Evolutionary conservation across 1,139 yeast genomes (phyloP).

Genomic region (Diutina ranongensis): DNA sequence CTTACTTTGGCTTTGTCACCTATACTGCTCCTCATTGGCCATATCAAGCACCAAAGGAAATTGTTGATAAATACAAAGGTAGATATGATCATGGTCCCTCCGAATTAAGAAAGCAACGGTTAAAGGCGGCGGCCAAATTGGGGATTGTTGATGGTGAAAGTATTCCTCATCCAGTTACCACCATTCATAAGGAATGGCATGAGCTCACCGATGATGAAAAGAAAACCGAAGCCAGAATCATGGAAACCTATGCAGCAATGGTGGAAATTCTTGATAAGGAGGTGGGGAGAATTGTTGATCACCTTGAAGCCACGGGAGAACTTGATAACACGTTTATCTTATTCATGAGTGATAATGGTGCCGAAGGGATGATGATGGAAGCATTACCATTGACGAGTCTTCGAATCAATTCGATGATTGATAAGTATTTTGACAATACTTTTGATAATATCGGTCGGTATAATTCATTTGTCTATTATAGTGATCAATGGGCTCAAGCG

Average conservation of each 20-base stretch:
- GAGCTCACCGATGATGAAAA: conserved; percentile 26
- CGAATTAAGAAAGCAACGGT: conserved; percentile 25
- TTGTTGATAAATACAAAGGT: conserved; percentile 37
- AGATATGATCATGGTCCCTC: conserved; percentile 39
- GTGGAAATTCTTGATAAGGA: conserved; percentile 41
- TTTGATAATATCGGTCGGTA: conserved; percentile 36
- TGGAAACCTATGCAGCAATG: conserved; percentile 53
- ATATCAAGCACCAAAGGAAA: conserved; percentile 40
- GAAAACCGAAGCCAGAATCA: conserved; percentile 26
- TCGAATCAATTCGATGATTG: conserved; percentile 18
- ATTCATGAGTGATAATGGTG: conserved; percentile 52
- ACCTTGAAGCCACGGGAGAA: conserved; percentile 27
- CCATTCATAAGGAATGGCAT: conserved; percentile 29
- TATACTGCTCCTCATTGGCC: conserved; percentile 60
- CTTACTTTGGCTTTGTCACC: conserved; percentile 41
- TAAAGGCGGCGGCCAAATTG: conserved; percentile 26
- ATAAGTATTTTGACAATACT: conserved; percentile 28
- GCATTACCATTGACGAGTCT: conserved; percentile 32
- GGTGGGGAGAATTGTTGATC: conserved; percentile 33
- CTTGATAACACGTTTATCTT: conserved; percentile 41
- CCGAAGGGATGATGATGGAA: conserved; percentile 47
- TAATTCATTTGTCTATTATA: conserved; percentile 40
- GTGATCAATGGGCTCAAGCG: conserved; percentile 57
- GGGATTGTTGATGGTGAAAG: conserved; percentile 35
- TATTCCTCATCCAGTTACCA: conserved; percentile 34